A percentile compares a stretch with the other conserved stretches of the same genome.
These are phyloP conservation scores for Camellia japonica DNA, from an alignment of 148 eudicot species.

Conservation along the genomic window DNA sequence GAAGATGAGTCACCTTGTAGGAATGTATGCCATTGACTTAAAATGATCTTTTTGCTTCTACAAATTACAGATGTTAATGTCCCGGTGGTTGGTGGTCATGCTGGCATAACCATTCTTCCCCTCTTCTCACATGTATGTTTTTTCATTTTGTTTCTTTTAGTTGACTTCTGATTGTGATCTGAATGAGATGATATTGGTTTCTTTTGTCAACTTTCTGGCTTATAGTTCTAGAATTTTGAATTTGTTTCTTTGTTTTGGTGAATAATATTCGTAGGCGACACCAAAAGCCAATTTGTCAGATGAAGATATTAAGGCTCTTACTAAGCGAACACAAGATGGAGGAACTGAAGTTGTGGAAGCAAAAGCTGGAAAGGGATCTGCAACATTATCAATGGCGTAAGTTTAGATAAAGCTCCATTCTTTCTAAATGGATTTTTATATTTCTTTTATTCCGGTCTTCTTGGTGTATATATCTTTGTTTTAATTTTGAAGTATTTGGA, in stretches of 20 bases:
- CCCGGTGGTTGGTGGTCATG: conserved; percentile 91
- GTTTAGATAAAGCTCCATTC: conserved; percentile 14
- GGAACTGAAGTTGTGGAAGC: conserved; percentile 86
- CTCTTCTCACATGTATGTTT: conserved; percentile 67
- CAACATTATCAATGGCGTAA: conserved; percentile 91
- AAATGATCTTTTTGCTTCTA: neutral
- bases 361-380: conserved; percentile 92
- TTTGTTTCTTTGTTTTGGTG: neutral
- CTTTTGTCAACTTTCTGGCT: neutral
- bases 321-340: conserved; percentile 80
- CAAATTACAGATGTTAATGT: conserved; percentile 58
- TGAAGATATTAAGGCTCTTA: conserved; percentile 51
- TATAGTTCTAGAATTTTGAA: neutral
- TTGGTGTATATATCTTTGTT: neutral
- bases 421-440: no score
- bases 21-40: neutral
- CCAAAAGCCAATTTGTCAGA: conserved; percentile 57
- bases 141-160: neutral
- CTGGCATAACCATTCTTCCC: conserved; percentile 81
- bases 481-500: neutral
- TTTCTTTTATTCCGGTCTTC: neutral
- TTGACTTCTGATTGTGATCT: neutral
- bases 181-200: conserved; percentile 1
- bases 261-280: conserved; percentile 37
- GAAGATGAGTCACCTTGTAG: neutral